Percentiles rank a stretch among this genome's conserved stretches.
phyloP scores from a whole-genome alignment of 306 rosid genomes.

The Mucuna pruriens region DNA sequence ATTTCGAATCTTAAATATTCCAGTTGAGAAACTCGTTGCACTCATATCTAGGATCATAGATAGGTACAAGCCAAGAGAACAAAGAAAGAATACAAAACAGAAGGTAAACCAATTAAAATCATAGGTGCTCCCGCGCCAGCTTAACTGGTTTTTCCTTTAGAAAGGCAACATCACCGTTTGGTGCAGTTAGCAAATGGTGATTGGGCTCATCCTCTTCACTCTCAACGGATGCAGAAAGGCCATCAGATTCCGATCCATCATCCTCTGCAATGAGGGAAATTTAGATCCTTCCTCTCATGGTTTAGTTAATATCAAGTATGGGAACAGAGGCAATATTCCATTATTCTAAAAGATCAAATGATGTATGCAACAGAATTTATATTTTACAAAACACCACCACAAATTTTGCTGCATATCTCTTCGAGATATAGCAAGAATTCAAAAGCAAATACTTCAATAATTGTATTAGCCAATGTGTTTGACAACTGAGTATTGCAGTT shows the following conservation, averaged over 20 bases:
- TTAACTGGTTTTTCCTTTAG: slow-evolving; percentile 75
- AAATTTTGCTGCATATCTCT: slow-evolving; percentile 24
- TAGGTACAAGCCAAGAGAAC: slow-evolving; percentile 49
- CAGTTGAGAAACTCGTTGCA: slow-evolving; percentile 38
- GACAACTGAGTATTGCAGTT: too few relatives aligned
- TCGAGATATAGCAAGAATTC: slow-evolving; percentile 1
- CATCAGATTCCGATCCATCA: slow-evolving; percentile 71
- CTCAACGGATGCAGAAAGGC: slow-evolving; percentile 54
- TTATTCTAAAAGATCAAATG: slow-evolving; percentile 6
- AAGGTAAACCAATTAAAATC: slow-evolving; percentile 38
- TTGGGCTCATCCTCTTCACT: slow-evolving; percentile 71
- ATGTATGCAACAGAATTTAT: slow-evolving; percentile 7
- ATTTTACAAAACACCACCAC: not conserved
- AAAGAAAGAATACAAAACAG: slow-evolving; percentile 28
- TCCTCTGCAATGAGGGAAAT: slow-evolving; percentile 61
- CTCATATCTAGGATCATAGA: slow-evolving; percentile 39
- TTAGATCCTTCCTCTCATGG: not conserved
- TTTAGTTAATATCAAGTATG: slow-evolving; percentile 18
- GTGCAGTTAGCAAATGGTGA: slow-evolving; percentile 66
- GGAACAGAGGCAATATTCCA: slow-evolving; percentile 5
- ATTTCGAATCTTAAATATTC: slow-evolving; percentile 27
- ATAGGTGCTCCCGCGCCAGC: slow-evolving; percentile 66
- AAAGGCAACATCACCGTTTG: slow-evolving; percentile 68
- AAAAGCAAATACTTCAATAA: slow-evolving; percentile 13
- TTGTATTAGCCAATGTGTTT: not conserved